Conservation (phyloP, 148 eudicot species). For the Nepenthes gracilis region DNA sequence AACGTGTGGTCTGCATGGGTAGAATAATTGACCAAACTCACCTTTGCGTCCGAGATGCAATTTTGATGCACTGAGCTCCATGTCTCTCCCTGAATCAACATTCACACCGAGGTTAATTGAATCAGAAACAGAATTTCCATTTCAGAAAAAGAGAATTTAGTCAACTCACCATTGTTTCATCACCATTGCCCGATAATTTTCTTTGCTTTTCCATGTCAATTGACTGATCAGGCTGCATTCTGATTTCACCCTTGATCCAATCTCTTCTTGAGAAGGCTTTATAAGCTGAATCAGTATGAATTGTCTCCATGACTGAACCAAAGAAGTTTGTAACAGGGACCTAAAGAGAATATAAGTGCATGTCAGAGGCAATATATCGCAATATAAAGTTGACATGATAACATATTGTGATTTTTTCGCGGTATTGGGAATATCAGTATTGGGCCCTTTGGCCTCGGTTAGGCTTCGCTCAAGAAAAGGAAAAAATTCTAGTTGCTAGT, state of each 20-base stretch:
- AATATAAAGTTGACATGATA: no score
- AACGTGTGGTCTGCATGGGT: not conserved
- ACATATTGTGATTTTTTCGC: no score
- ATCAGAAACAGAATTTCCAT: not conserved
- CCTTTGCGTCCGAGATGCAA: not conserved
- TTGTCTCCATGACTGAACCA: constrained; percentile 96
- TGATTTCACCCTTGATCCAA: constrained; percentile 11
- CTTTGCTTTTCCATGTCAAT: constrained; percentile 17
- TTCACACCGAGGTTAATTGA: not conserved
- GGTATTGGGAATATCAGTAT: no score
- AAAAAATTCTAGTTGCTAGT: no score
- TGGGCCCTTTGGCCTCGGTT: no score
- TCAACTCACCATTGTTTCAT: constrained; percentile 25
- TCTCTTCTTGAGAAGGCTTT: constrained; percentile 48
- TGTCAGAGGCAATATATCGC: not conserved
- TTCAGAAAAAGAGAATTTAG: not conserved
- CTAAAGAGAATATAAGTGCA: constrained; percentile 15
- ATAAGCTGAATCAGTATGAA: constrained; percentile 83
- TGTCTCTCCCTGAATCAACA: not conserved
- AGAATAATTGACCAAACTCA: not conserved
- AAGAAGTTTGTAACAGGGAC: constrained; percentile 96
- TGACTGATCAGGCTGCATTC: constrained; percentile 20
- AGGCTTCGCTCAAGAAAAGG: no score
- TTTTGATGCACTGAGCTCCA: not conserved
- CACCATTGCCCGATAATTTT: constrained; percentile 17